Base-by-base conservation (phyloP, 345 rosid species). In the Aurinia saxatilis region DNA sequence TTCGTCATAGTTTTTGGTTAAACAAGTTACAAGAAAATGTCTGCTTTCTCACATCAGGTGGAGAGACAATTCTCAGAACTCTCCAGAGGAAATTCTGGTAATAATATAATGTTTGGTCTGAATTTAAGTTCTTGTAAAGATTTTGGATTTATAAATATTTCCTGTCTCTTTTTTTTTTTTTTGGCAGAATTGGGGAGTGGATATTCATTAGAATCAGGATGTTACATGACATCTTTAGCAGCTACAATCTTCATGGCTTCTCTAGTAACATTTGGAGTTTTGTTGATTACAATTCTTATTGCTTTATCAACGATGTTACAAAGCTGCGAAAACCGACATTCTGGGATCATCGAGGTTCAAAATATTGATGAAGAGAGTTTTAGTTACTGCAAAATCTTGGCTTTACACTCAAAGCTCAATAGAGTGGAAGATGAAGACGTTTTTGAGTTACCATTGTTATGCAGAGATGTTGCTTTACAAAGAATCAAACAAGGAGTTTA, bases 221-320 rank as follows among this genome's bases (percentile, higher is more conserved):
- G 90, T 80, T 79, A 79, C 69, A 81, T 91, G 91, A 75, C 90
- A 59, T 81, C 96, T 27, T 81, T 85, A 54, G 76, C 91, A 50
- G 91, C 86, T 31, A 77, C 83, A 11, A 77, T 88, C 73, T 85
- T 88, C 73, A 66, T 88, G 13, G 80, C 80, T 50, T 75, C 82
- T 31, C 86, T 88, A 18, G 60, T 75, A 10, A 79, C 84, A 16
- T 66, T 84, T 46, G 96, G 87, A n/a, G 72, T 84, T 25, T 48
- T 91, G 63, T 57, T 86, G 29, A 21, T 83, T 37, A 78, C 92
- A 38, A 68, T 91, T 75, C 30, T 91, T 59, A 47, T 86, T 54
- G 71, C 90, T 31, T 73, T 88, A 52, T 50, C 84, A 12, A 78
- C 83, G n/a, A 86, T 86, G 96, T 68, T 84, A 80, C 96, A 83